phyloP scores from a whole-genome alignment of 2,329 filamentous ascomycete species.

The Fusarium sublunatum region DNA sequence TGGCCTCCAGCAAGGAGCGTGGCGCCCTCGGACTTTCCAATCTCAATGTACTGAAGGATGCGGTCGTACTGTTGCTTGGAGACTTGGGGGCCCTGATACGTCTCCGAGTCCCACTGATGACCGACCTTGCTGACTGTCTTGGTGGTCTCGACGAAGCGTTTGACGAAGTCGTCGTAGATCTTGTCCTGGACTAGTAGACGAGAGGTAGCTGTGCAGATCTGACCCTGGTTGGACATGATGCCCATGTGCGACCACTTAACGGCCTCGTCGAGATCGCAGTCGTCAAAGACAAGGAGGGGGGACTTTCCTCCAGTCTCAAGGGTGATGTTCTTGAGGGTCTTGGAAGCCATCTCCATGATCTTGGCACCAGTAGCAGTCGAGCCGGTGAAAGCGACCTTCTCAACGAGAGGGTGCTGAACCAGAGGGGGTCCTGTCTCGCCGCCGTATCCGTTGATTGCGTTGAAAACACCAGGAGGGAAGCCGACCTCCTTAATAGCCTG shows the following conservation, averaged over 20 bases:
- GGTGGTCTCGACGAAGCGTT: constrained; percentile 79
- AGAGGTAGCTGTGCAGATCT: constrained; percentile 77
- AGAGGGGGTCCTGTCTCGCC: constrained; percentile 76
- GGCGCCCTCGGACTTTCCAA: constrained; percentile 47
- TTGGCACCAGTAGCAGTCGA: constrained; percentile 76
- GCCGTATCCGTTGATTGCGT: constrained; percentile 80
- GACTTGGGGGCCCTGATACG: constrained; percentile 57
- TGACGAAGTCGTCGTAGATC: constrained; percentile 86
- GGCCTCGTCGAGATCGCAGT: constrained; percentile 78
- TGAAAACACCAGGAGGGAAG: constrained; percentile 79
- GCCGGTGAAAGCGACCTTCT: constrained; percentile 84
- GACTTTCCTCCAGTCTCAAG: constrained; percentile 83
- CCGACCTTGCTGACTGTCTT: constrained; percentile 56
- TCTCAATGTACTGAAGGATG: constrained; percentile 70
- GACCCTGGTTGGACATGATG: constrained; percentile 71
- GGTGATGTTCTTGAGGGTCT: constrained; percentile 62
- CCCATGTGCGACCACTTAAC: constrained; percentile 79
- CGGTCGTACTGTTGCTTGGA: constrained; percentile 74
- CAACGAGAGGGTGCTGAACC: constrained; percentile 66
- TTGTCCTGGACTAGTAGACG: constrained; percentile 84
- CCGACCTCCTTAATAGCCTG: constrained; percentile 77
- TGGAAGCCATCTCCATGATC: constrained; percentile 81
- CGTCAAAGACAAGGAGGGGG: constrained; percentile 79
- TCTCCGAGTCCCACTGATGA: constrained; percentile 52
- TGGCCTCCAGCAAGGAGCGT: constrained; percentile 51